Conservation (phyloP, 2,329 filamentous ascomycete species). For the Decorospora gaudefroyi region DNA sequence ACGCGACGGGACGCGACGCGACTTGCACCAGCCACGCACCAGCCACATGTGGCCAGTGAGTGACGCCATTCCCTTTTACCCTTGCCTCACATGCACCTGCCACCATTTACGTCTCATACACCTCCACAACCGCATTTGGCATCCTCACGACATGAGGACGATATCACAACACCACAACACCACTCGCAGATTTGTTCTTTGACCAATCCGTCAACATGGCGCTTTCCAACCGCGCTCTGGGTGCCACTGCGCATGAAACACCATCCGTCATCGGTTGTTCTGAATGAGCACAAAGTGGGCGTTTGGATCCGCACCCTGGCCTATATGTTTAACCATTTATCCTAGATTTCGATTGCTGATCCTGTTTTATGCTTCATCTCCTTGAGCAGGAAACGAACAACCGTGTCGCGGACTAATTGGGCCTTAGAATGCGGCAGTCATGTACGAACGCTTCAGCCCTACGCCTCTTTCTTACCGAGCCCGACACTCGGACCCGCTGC, state of each 20-base stretch:
- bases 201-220: no score
- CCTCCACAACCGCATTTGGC: no score
- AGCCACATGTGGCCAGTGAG: slow-evolving; percentile 18
- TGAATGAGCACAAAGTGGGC: no score
- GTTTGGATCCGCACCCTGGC: slow-evolving; percentile 5
- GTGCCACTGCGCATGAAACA: no score
- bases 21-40: slow-evolving; percentile 16
- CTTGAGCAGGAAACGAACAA: slow-evolving; percentile 2
- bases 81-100: not conserved
- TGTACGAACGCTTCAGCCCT: slow-evolving; percentile 10
- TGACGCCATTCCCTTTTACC: slow-evolving; percentile 8
- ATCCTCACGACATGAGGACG: no score
- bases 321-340: slow-evolving; percentile 17
- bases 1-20: slow-evolving; percentile 16
- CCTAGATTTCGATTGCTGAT: slow-evolving; percentile 16
- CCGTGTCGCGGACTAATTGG: not conserved
- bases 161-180: no score
- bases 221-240: no score
- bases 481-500: slow-evolving; percentile 3
- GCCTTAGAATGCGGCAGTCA: not conserved
- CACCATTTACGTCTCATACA: no score
- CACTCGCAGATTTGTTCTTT: no score
- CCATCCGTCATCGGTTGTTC: no score
- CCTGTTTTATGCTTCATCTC: not conserved
- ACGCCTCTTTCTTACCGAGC: slow-evolving; percentile 6